Evolutionary conservation across 2,329 filamentous ascomycete genomes (phyloP), one percentile per base, ranked within the genome.

Genomic region (Zymoseptoria passerinii): DNA sequence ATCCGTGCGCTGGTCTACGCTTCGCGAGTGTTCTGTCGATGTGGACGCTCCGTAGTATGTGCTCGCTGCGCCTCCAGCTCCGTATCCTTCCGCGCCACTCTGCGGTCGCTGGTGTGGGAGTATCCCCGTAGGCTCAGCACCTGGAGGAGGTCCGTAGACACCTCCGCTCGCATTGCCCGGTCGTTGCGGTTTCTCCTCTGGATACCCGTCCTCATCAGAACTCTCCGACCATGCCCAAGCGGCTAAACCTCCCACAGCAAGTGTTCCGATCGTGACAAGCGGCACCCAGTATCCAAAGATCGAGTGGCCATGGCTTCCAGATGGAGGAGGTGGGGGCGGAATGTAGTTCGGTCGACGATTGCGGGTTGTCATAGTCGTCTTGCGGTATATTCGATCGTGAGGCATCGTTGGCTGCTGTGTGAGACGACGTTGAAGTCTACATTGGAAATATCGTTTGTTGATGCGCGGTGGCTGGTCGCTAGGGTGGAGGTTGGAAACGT

Each of bases 191-290:
- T 69, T 70, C 55, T 75, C 68, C 27, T 67, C 56, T 56, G 78
- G 76, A 55, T 84, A 82, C 28, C 91, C 86, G 55, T 90, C 86
- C 59, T 86, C 83, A 65, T 89, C 86, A 69, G 81, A 84, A 68
- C 90, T 87, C 76, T 95, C 91, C 73, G 88, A 95, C 91, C 91
- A 96, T 61, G 92, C 84, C 92, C 92, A 97, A 58, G 90, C 90
- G 55, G 87, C 92, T 52, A 95, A 77, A 35, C 92, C 91, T 57
- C 89, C 86, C 20, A 92, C 90, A 61, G 92, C 92, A 66, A 95
- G 84, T 52, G 90, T 92, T 59, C 95, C 85, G 53, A 92, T 96
- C 64, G 96, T 76, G 64, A 86, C 87, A 58, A 97, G 81, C 62
- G 92, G 92, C 60, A 96, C 83, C 90, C 92, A 96, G 76, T 95